phyloP scores from a whole-genome alignment of 306 rosid genomes.

The Prunus kanzakura region DNA sequence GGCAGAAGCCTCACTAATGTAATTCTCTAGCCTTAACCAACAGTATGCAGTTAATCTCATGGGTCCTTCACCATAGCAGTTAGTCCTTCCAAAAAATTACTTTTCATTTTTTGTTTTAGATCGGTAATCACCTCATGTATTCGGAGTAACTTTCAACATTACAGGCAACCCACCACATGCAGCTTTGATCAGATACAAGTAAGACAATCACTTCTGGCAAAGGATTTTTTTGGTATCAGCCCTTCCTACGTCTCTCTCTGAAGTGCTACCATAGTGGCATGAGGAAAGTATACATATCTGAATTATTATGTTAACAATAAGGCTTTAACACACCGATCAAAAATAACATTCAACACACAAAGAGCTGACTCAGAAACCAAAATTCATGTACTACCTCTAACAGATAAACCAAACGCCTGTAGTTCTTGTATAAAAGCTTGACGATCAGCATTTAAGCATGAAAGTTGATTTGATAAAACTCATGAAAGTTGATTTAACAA shows the following conservation, averaged over 20 bases:
- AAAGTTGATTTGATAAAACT: not conserved
- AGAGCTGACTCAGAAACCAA: not conserved
- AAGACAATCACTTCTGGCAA: not conserved
- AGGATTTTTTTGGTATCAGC: not conserved
- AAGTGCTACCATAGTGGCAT: not conserved
- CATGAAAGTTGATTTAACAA: not conserved
- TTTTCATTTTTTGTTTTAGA: not conserved
- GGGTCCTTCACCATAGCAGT: not conserved
- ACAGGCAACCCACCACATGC: not conserved
- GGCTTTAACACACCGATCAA: not conserved
- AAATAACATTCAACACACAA: not conserved
- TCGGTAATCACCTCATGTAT: not conserved
- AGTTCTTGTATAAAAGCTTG: not conserved
- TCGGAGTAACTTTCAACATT: not conserved
- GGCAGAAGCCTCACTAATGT: not conserved
- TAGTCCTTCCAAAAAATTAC: not conserved
- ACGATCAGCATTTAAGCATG: not conserved
- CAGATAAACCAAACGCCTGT: not conserved
- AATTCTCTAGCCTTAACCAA: not conserved
- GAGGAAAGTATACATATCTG: not conserved
- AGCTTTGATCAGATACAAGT: not conserved
- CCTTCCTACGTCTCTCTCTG: not conserved
- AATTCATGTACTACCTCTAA: not conserved
- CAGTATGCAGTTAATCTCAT: not conserved
- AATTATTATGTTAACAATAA: not conserved